Percentiles rank a stretch among this genome's conserved stretches.
Conservation (phyloP, 192 early-diverging fungal species). For the Spizellomyces sp. region DNA sequence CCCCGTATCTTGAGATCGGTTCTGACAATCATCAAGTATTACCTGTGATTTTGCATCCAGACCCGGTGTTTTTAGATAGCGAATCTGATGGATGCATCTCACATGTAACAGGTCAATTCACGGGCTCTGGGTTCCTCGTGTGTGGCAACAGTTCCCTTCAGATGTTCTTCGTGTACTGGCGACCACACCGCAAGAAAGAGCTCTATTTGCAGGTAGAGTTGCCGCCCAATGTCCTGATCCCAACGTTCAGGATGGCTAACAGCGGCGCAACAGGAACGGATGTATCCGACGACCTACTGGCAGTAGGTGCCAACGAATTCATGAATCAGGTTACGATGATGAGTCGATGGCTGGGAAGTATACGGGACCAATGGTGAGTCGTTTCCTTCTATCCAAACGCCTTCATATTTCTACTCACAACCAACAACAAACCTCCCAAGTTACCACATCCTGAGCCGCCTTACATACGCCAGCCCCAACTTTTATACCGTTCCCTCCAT, state of each 20-base stretch:
- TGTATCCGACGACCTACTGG: not conserved
- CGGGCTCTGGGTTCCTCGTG: constrained; percentile 27
- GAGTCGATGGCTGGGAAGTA: constrained; percentile 20
- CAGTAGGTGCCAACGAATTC: not conserved
- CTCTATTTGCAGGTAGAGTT: not conserved
- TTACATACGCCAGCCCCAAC: constrained; percentile 24
- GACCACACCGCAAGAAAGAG: constrained; percentile 17
- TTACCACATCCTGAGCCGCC: constrained; percentile 26
- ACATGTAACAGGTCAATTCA: constrained; percentile 21
- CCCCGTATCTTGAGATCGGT: not conserved
- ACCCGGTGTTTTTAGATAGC: not conserved
- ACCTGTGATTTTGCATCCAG: too few relatives aligned
- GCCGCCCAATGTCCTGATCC: too few relatives aligned
- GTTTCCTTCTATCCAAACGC: not conserved
- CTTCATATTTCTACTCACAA: not conserved
- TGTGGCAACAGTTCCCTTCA: constrained; percentile 23
- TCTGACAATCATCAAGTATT: too few relatives aligned
- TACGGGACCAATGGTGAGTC: constrained; percentile 37
- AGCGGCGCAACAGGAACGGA: not conserved
- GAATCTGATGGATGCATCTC: too few relatives aligned
- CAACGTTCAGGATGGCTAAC: too few relatives aligned
- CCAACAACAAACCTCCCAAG: not conserved
- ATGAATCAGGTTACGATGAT: constrained; percentile 17
- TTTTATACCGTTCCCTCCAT: constrained; percentile 27
- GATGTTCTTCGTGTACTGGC: constrained; percentile 18